Evolutionary conservation across 73 alveolate genomes (phyloP), one percentile per base, ranked within the genome.

Genomic region (Paramecium sexaurelia): DNA sequence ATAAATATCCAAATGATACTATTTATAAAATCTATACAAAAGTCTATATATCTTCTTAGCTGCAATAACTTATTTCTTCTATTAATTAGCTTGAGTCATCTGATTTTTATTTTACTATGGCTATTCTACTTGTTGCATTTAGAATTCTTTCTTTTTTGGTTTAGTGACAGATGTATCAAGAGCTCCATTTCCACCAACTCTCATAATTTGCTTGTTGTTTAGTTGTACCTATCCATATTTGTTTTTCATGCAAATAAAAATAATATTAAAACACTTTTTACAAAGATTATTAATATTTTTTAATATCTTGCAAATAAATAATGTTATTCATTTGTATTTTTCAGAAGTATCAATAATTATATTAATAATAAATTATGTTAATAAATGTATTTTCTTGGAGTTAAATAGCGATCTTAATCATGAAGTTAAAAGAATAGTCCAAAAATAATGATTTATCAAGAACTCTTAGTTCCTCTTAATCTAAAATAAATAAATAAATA

Each of bases 41-140:
- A 61, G 26, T 61, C 83, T 61, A 29, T 10, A 61, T 61, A 61
- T 61, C 83, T 61, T 61, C n/a, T 61, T 61, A 22, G 83, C 83
- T 10, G 83, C 83, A 29, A 61, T 24, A 9, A 26, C 83, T 29
- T 61, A 26, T 19, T 24, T 17, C 67, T 17, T 51, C 67, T 51
- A 51, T 51, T 0, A 17, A 51, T 51, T 51, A 5, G 32, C 29
- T 51, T 51, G 17, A 17, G 67, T 17, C 67, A 51, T n/a, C 29
- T 51, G 17, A 3, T 51, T 15, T 51, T 51, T 51, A 51, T 5
- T 19, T 51, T 51, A 15, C 5, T 15, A 0, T 2, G 67, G 22
- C 33, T 51, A 5, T 17, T 51, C 67, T 0, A 51, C 17, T 51
- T n/a, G 7, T 3, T n/a, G 32, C 0, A 3, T 0, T 1, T 51